Percentiles rank a stretch among this genome's conserved stretches.
phyloP scores from a whole-genome alignment of 2,329 filamentous ascomycete species.

The Hypoxylon sp. region DNA sequence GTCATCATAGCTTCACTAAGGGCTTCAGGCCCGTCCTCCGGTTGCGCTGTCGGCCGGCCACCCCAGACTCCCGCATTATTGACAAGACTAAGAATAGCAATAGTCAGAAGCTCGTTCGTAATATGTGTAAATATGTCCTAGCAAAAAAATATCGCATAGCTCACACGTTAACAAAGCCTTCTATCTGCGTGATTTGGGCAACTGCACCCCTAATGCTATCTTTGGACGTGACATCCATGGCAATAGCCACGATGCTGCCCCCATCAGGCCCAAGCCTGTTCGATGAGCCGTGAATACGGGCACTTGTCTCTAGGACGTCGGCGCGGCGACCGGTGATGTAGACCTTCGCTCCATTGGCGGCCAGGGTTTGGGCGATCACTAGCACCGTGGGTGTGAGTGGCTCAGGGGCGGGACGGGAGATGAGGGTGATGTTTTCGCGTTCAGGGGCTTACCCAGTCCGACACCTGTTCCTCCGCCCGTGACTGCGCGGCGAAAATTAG shows the following conservation, averaged over 20 bases:
- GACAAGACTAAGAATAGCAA: constrained; percentile 56
- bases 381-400: constrained; percentile 33
- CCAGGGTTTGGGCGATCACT: constrained; percentile 63
- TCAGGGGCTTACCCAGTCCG: constrained; percentile 47
- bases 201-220: constrained; percentile 63
- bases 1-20: constrained; percentile 50
- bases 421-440: constrained; percentile 10
- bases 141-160: constrained; percentile 5
- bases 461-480: constrained; percentile 52
- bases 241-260: constrained; percentile 62
- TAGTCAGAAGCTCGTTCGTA: background rate
- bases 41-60: constrained; percentile 25
- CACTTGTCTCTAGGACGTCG: constrained; percentile 60
- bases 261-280: constrained; percentile 55
- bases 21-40: constrained; percentile 48
- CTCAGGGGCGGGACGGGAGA: background rate
- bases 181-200: constrained; percentile 66
- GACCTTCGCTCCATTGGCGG: constrained; percentile 59
- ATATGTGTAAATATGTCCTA: background rate
- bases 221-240: constrained; percentile 65
- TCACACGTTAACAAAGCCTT: constrained; percentile 65
- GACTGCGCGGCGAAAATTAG: constrained; percentile 39
- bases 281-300: constrained; percentile 62
- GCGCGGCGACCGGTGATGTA: constrained; percentile 60
- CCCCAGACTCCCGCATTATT: constrained; percentile 66